A percentile compares a stretch with the other conserved stretches of the same genome.
phyloP scores from a whole-genome alignment of 345 rosid genomes.

The Dipteronia dyeriana region DNA sequence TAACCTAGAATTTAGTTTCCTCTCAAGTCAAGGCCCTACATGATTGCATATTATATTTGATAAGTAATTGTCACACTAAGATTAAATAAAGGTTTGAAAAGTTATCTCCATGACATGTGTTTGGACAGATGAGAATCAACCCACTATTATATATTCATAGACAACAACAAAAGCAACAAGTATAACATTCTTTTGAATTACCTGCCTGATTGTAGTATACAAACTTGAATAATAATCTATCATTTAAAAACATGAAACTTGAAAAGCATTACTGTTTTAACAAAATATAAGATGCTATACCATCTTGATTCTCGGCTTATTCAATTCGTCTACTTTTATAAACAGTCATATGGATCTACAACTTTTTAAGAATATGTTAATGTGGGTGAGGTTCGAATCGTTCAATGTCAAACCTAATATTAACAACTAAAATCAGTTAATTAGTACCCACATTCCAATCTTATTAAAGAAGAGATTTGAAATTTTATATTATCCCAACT shows the following conservation, averaged over 20 bases:
- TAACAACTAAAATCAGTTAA: too few relatives aligned
- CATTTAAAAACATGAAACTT: neutral
- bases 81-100: neutral
- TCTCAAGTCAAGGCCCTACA: neutral
- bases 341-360: too few relatives aligned
- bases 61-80: neutral
- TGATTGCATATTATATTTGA: constrained; percentile 1
- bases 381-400: neutral
- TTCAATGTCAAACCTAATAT: too few relatives aligned
- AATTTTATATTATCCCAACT: too few relatives aligned
- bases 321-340: too few relatives aligned
- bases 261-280: too few relatives aligned
- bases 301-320: neutral
- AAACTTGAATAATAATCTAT: neutral
- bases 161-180: too few relatives aligned
- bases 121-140: constrained; percentile 3
- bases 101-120: neutral
- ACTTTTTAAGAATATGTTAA: too few relatives aligned
- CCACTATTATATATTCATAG: neutral
- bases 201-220: too few relatives aligned
- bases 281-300: too few relatives aligned
- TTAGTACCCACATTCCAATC: neutral
- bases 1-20: neutral
- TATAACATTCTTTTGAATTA: too few relatives aligned
- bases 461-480: too few relatives aligned